These are phyloP conservation scores for Paecilomyces sp. DNA, from an alignment of 2,329 filamentous ascomycete species.

Conservation along the genomic window DNA sequence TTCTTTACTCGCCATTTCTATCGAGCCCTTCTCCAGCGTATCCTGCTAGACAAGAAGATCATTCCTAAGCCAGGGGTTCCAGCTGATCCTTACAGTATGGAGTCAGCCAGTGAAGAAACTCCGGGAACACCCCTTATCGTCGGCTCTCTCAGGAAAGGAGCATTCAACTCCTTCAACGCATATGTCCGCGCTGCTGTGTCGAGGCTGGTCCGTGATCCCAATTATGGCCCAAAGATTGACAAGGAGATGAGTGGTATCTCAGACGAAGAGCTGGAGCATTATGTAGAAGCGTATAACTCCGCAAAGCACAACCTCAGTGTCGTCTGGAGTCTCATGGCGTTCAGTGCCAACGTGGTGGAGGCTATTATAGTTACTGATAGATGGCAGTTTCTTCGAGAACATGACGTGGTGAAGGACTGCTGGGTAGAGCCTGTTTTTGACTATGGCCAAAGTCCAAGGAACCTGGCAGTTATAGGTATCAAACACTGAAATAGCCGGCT, in stretches of 20 bases:
- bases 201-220: conserved; percentile 61
- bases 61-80: conserved; percentile 50
- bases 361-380: conserved; percentile 84
- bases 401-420: conserved; percentile 62
- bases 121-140: conserved; percentile 68
- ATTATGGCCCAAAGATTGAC: conserved; percentile 54
- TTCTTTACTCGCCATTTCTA: conserved; percentile 95
- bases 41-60: conserved; percentile 81
- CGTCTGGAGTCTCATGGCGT: conserved; percentile 94
- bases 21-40: conserved; percentile 78
- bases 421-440: conserved; percentile 97
- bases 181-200: conserved; percentile 76
- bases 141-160: conserved; percentile 72
- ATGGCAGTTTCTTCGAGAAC: conserved; percentile 80
- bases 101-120: conserved; percentile 1
- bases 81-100: conserved; percentile 17
- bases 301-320: conserved; percentile 76
- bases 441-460: conserved; percentile 76
- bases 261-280: conserved; percentile 66
- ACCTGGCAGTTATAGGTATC: conserved; percentile 86
- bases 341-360: conserved; percentile 83
- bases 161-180: conserved; percentile 64
- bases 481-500: conserved; percentile 48
- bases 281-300: conserved; percentile 57
- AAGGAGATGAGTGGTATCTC: conserved; percentile 62